These are phyloP conservation scores for Dentipellis sp. DNA, from an alignment of 768 basidiomycete genomes.

Conservation along the genomic window DNA sequence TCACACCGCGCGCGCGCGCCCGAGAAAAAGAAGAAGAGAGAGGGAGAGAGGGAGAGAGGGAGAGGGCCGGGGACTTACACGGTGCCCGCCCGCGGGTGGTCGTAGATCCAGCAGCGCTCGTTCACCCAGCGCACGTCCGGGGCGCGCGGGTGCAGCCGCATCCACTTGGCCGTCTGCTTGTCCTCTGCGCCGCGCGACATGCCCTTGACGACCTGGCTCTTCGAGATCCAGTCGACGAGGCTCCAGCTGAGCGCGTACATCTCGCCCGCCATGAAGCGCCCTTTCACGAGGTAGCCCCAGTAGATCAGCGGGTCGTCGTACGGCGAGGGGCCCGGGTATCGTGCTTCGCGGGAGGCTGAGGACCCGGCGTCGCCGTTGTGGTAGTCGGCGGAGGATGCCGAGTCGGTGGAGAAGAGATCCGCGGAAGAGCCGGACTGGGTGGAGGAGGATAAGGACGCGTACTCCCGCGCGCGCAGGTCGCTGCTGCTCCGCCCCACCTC, in stretches of 20 bases:
- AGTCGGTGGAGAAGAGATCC: neutral
- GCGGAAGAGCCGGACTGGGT: neutral
- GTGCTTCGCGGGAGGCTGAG: constrained; percentile 4
- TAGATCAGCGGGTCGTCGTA: constrained; percentile 64
- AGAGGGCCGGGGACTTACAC: constrained; percentile 53
- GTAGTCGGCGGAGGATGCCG: neutral
- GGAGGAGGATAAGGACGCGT: neutral
- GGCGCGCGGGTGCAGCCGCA: constrained; percentile 74
- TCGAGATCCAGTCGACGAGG: constrained; percentile 81
- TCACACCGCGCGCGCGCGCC: neutral
- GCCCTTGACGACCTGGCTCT: constrained; percentile 55
- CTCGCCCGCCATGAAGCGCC: constrained; percentile 93
- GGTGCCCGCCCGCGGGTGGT: constrained; percentile 90
- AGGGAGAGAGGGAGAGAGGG: too few relatives aligned
- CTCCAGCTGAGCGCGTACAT: constrained; percentile 86
- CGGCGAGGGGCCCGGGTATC: constrained; percentile 7
- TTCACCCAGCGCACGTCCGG: constrained; percentile 79
- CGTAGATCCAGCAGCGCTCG: constrained; percentile 96
- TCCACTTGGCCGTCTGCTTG: constrained; percentile 90
- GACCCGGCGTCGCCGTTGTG: neutral
- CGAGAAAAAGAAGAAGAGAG: too few relatives aligned
- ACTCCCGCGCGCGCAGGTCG: neutral
- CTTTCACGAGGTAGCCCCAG: constrained; percentile 88
- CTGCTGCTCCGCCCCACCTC: neutral
- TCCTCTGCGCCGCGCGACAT: constrained; percentile 82